These are phyloP conservation scores for Goffeauzyma gilvescens DNA, from an alignment of 768 basidiomycete species.

Conservation along the genomic window DNA sequence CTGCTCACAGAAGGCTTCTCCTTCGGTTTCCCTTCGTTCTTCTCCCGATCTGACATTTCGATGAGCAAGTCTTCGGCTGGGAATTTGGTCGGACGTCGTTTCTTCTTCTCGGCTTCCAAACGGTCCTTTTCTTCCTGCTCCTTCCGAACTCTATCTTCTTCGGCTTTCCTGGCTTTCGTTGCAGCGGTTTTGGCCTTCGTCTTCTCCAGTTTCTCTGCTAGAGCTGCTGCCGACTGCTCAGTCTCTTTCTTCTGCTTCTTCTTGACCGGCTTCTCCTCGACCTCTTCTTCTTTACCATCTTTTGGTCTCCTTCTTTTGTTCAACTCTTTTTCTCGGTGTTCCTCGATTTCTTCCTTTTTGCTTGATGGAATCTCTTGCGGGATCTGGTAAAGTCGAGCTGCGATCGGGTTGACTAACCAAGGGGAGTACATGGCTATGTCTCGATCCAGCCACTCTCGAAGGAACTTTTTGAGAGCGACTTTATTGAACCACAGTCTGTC, in stretches of 20 bases:
- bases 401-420: conserved; percentile 76
- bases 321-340: conserved; percentile 65
- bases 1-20: conserved; percentile 16
- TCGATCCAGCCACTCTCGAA: conserved; percentile 84
- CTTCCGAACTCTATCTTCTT: conserved; percentile 8
- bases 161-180: conserved; percentile 8
- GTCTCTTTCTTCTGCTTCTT: conserved; percentile 4
- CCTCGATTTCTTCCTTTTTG: conserved; percentile 57
- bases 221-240: not conserved
- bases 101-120: conserved; percentile 17
- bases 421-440: conserved; percentile 83
- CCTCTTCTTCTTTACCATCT: conserved; percentile 11
- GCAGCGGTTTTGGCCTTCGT: not conserved
- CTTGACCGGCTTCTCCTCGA: conserved; percentile 11
- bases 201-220: not conserved
- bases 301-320: conserved; percentile 41
- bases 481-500: conserved; percentile 92
- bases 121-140: conserved; percentile 14
- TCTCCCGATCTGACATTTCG: conserved; percentile 16
- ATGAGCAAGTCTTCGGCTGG: conserved; percentile 30
- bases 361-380: conserved; percentile 70
- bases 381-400: conserved; percentile 71
- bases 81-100: conserved; percentile 24
- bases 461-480: conserved; percentile 85
- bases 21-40: conserved; percentile 14